A percentile compares a stretch with the other conserved stretches of the same genome.
Conservation (phyloP, 208 protist genomes). For the Wallacemonas sp. region DNA sequence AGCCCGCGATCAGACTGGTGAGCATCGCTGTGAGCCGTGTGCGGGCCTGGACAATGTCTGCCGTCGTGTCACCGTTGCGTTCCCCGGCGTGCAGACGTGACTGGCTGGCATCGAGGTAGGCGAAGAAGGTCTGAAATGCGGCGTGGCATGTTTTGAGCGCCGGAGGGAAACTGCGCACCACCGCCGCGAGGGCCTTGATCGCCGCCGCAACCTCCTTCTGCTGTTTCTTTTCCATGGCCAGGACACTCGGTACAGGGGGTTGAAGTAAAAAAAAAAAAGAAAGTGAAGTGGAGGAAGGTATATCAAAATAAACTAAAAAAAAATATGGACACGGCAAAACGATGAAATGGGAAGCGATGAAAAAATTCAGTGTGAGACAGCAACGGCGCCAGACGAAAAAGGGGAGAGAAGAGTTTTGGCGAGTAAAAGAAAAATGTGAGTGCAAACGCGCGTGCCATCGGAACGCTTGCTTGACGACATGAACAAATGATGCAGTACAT, state of each 20-base stretch:
- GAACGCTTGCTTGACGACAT: no score
- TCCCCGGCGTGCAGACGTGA: neutral
- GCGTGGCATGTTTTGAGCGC: neutral
- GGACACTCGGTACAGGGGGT: no score
- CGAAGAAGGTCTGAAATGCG: neutral
- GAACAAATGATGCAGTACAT: no score
- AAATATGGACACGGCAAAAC: no score
- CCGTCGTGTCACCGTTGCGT: neutral
- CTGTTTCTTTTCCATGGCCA: neutral
- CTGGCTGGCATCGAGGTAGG: neutral
- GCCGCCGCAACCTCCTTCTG: neutral
- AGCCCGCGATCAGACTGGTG: neutral
- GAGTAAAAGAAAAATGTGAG: no score
- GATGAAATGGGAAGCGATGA: no score
- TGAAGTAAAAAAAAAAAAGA: no score
- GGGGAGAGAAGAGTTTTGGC: no score
- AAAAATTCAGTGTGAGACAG: no score
- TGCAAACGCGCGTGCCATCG: no score
- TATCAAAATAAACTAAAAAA: constrained; percentile 8
- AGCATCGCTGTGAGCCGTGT: neutral
- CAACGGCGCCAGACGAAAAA: no score
- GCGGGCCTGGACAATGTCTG: neutral
- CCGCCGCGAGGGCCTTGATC: neutral
- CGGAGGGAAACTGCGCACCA: neutral
- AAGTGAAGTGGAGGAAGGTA: neutral